A percentile compares a stretch with the other conserved stretches of the same genome.
These are phyloP conservation scores for Plasmodium gonderi DNA, from an alignment of 169 alveolate genomes.

Conservation along the genomic window DNA sequence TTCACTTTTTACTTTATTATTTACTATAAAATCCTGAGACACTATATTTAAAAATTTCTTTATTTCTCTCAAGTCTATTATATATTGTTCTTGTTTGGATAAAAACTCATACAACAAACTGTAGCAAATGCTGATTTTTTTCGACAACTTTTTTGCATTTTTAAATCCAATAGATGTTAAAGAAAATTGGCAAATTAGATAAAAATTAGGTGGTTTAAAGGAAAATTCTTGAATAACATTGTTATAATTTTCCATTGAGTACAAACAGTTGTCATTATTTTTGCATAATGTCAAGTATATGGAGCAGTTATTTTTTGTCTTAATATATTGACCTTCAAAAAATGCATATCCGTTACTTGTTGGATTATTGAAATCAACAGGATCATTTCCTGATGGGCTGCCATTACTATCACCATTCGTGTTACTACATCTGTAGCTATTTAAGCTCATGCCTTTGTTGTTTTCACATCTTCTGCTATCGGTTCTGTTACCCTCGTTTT, in stretches of 20 bases:
- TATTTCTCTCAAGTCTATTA: constrained; percentile 97
- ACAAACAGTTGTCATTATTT: constrained; percentile 97
- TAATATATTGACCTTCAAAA: constrained; percentile 85
- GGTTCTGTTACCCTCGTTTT: neutral
- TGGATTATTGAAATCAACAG: neutral
- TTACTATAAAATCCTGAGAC: constrained; percentile 46
- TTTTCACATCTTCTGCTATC: neutral
- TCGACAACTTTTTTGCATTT: constrained; percentile 93
- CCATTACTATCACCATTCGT: neutral
- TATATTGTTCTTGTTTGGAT: constrained; percentile 96
- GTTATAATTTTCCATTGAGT: constrained; percentile 96
- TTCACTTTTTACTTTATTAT: constrained; percentile 48
- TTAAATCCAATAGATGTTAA: constrained; percentile 96
- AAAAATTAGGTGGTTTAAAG: constrained; percentile 93
- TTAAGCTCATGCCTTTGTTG: no score
- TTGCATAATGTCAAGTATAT: constrained; percentile 98
- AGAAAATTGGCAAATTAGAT: constrained; percentile 92
- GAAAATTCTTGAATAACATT: constrained; percentile 94
- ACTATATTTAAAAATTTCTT: constrained; percentile 92
- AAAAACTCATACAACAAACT: constrained; percentile 93
- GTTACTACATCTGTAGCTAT: no score
- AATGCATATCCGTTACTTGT: neutral
- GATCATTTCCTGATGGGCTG: neutral
- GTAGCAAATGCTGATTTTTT: constrained; percentile 94
- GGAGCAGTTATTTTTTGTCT: constrained; percentile 93